Conservation (phyloP, 495 filamentous ascomycete species). For the Cercophora samala region DNA sequence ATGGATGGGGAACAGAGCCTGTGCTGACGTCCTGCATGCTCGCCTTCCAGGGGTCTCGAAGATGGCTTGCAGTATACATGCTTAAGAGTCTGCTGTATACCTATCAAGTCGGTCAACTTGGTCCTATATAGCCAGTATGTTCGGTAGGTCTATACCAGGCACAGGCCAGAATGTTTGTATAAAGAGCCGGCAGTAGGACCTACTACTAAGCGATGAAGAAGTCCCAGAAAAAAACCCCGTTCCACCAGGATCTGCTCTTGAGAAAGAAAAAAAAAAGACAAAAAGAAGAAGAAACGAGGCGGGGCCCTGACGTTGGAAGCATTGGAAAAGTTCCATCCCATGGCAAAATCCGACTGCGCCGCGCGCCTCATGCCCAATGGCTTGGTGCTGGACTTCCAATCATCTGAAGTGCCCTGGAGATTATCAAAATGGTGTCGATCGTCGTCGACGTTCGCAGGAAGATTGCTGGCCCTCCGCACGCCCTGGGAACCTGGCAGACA, state of each 20-base stretch:
- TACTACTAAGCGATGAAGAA: neutral
- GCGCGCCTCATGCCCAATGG: conserved; percentile 2
- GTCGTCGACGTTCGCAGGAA: neutral
- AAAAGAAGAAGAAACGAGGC: too few relatives aligned
- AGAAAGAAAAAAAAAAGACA: too few relatives aligned
- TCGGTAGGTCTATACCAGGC: neutral
- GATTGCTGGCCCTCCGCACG: neutral
- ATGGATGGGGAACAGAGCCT: neutral
- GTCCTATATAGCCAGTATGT: neutral
- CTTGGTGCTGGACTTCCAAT: conserved; percentile 12
- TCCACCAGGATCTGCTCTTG: conserved; percentile 7
- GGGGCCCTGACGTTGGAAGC: conserved; percentile 1
- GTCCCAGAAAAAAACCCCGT: neutral
- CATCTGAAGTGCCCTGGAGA: conserved; percentile 12
- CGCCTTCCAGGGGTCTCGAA: neutral
- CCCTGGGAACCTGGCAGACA: too few relatives aligned
- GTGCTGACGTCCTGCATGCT: neutral
- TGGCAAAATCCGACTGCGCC: neutral
- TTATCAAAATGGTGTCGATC: neutral
- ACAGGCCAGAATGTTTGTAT: neutral
- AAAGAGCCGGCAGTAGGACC: conserved; percentile 5
- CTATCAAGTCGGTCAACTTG: neutral
- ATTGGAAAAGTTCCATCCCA: conserved; percentile 7
- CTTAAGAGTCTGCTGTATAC: neutral
- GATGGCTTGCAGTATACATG: conserved; percentile 11